Evolutionary conservation across 176 grass and related monocot genomes (phyloP), one percentile per base, ranked within the genome.

Genomic region (Triticum monococcum): DNA sequence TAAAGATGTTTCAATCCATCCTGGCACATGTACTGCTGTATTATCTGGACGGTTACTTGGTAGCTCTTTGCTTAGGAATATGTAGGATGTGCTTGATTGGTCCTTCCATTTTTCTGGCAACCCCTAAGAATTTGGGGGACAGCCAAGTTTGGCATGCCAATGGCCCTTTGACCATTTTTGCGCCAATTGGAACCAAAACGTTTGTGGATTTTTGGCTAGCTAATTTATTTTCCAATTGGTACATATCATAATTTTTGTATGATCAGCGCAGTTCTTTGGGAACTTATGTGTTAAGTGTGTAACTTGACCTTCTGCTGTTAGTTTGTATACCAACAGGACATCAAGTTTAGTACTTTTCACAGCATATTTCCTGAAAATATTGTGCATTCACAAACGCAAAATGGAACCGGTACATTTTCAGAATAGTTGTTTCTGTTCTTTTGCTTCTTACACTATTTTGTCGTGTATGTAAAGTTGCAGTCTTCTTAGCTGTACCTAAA

Each of bases 401-500:
- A 79, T 20, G 16, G 67, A 68, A 79, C 22, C 14, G 18, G 56
- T 70, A 66, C 32, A 79, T 70, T 30, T 61, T 54, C 41, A 72
- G 24, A 64, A 30, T 86, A 71, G 23, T 64, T 14, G 24, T 36
- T 20, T 78, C 32, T 72, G 56, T 72, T 83, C 25, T n/a, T 66
- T 73, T 83, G 54, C 3, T 67, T 45, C 9, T 61, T 10, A 48
- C 40, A 61, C 2, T 81, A 77, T 86, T 68, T 85, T 37, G 11
- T 64, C 38, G 4, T 61, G 63, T 72, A 59, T 77, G 72, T 12
- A 33, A 85, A 76, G 10, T 77, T 88, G 10, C 3, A 26, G n/a
- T 41, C 38, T 41, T 79, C 11, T 36, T 88, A 75, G 56, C 32
- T 81, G 77, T 65, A 52, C 13, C 32, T 72, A 35, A 81, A 77